Evolutionary conservation across 371 early-diverging fungal species (phyloP), one percentile per base, ranked within the genome.

Genomic region (Mucor saturninus): DNA sequence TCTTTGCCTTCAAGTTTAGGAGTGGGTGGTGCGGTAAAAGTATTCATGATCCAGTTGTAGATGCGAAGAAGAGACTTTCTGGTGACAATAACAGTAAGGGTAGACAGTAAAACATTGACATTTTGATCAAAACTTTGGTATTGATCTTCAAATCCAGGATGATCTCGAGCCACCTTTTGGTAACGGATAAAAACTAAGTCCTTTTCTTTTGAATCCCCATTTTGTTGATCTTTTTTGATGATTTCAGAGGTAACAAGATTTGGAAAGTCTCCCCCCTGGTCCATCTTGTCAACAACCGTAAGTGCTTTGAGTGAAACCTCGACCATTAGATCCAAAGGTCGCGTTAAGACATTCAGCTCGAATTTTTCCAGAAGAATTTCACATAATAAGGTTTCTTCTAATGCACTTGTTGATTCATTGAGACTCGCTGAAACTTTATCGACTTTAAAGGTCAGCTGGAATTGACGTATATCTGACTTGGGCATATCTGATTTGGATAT

Each of bases 1-100:
- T 56, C 40, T 15, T 45, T 29, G 6, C 39, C 37, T 28, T 42
- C 46, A 21, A 21, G 7, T 14, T n/a, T 8, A 45, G 55, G n/a
- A 4, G 29, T 21, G 2, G 69, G 65, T 6, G 79, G 79, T 2
- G 68, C 64, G 0, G 79, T 86, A 53, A 94, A 94, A 3, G 93
- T 93, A 37, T 78, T 80, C 52, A 94, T 79, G 13, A 93, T 76
- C 63, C 90, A 93, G 62, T 92, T 91, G 65, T 94, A 91, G 3
- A 91, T 66, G 2, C 85, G 81, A 37, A 94, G 64, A 4, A 94
- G 78, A 15, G 89, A 87, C 53, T 84, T 85, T 52, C 90, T 81
- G n/a, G 89, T 88, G 3, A 93, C 77, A 49, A 89, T 77, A 48
- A 93, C 72, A 5, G 87, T 86, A 9, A 93, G 70, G 3, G 87